These are phyloP conservation scores for Somion occarium DNA, from an alignment of 1,284 basidiomycete genomes.

Conservation along the genomic window DNA sequence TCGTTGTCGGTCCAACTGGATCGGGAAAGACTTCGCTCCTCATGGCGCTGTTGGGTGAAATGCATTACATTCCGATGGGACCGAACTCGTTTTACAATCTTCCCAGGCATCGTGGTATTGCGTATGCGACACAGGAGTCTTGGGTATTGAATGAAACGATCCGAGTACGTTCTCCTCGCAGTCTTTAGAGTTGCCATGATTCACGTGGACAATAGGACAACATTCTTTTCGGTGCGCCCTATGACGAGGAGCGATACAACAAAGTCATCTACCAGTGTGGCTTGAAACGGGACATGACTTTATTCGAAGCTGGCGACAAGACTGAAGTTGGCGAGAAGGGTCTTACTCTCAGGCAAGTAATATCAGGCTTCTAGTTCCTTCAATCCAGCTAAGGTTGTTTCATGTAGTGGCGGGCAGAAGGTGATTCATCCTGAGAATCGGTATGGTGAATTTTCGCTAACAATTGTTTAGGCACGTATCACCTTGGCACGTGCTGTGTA, in stretches of 20 bases:
- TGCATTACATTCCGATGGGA: conserved; percentile 52
- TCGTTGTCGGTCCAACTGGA: conserved; percentile 59
- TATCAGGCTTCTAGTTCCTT: too few species aligned
- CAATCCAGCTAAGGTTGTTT: background rate
- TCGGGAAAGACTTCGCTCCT: conserved; percentile 46
- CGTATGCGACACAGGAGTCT: conserved; percentile 74
- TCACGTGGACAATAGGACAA: conserved; percentile 27
- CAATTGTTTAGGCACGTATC: too few species aligned
- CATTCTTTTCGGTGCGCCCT: conserved; percentile 40
- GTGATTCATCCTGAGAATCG: conserved; percentile 1
- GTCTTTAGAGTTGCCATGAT: background rate
- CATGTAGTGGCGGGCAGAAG: conserved; percentile 71
- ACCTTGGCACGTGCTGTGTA: conserved; percentile 74
- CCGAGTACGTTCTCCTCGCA: background rate
- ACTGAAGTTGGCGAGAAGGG: conserved; percentile 72
- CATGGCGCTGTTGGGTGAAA: conserved; percentile 57
- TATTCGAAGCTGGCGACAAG: conserved; percentile 69
- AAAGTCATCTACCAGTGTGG: conserved; percentile 59
- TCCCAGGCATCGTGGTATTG: conserved; percentile 62
- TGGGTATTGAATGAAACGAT: conserved; percentile 65
- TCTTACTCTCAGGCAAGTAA: conserved; percentile 40
- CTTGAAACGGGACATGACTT: conserved; percentile 53
- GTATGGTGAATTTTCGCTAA: background rate
- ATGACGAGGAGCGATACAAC: conserved; percentile 38
- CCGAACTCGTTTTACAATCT: conserved; percentile 61